Evolutionary conservation across 345 rosid genomes (phyloP).

Genomic region (Aquilaria sinensis): DNA sequence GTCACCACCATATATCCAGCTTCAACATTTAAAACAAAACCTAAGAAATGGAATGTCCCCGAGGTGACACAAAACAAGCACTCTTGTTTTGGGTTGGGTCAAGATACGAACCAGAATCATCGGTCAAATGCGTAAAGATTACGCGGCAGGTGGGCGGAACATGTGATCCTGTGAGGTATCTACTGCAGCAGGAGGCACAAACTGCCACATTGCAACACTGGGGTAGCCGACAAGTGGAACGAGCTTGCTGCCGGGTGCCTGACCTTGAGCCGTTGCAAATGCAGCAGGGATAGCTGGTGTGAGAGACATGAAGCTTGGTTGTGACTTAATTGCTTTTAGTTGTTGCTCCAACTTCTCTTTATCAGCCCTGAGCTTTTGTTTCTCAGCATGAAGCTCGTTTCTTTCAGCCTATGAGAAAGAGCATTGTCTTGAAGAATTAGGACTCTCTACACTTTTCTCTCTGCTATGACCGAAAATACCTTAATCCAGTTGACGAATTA

Average conservation of each 20-base stretch:
- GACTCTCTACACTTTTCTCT: too few species aligned
- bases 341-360: slow-evolving; percentile 69
- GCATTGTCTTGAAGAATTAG: too few species aligned
- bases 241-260: slow-evolving; percentile 84
- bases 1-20: slow-evolving; percentile 28
- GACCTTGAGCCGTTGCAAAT: slow-evolving; percentile 68
- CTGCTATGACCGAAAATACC: too few species aligned
- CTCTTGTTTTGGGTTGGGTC: slow-evolving; percentile 29
- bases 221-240: slow-evolving; percentile 88
- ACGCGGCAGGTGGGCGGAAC: slow-evolving; percentile 89
- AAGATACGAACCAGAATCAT: slow-evolving; percentile 33
- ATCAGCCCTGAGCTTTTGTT: slow-evolving; percentile 54
- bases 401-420: slow-evolving; percentile 59
- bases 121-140: slow-evolving; percentile 11
- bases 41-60: slow-evolving; percentile 14
- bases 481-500: background rate
- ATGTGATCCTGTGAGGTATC: slow-evolving; percentile 98
- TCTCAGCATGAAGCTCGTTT: slow-evolving; percentile 74
- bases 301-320: slow-evolving; percentile 58
- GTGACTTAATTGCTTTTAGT: slow-evolving; percentile 53
- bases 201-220: slow-evolving; percentile 98
- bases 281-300: slow-evolving; percentile 61
- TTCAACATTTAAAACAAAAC: slow-evolving; percentile 23
- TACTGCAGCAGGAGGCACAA: slow-evolving; percentile 92
- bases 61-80: slow-evolving; percentile 32